phyloP scores from a whole-genome alignment of 441 rosid species.

The Pelargonium cotyledonis region DNA sequence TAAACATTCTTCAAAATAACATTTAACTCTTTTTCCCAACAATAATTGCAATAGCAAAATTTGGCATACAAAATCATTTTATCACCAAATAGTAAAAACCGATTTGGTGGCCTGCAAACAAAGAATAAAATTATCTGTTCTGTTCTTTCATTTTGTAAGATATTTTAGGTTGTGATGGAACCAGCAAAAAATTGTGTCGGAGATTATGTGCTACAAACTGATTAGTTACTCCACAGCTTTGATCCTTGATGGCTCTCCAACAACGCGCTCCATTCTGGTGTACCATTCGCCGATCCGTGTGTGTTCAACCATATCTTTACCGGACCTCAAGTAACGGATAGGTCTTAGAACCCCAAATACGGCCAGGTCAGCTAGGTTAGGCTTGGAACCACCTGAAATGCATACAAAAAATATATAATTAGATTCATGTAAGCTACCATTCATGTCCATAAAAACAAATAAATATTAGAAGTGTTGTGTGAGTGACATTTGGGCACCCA shows the following conservation, averaged over 20 bases:
- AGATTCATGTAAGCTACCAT: too few relatives aligned
- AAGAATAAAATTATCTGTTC: neutral
- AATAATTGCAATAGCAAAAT: neutral
- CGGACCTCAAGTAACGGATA: conserved; percentile 62
- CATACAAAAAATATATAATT: neutral
- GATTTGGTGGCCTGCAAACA: neutral
- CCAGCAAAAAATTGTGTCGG: neutral
- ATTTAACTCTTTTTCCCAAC: neutral
- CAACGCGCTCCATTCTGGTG: conserved; percentile 59
- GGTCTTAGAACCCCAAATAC: conserved; percentile 92
- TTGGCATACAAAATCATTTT: conserved; percentile 1
- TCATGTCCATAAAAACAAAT: too few relatives aligned
- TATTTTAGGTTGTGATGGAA: neutral
- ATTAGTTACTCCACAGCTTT: conserved; percentile 15
- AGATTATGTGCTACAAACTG: neutral
- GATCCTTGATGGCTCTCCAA: conserved; percentile 59
- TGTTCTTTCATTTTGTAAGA: neutral
- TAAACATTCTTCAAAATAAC: neutral
- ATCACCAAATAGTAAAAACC: neutral
- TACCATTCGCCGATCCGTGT: conserved; percentile 89
- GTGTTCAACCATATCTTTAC: conserved; percentile 85
- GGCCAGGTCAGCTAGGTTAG: conserved; percentile 87
- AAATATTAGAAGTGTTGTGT: too few relatives aligned
- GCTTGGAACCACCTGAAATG: conserved; percentile 63
- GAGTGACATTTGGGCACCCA: too few relatives aligned